A percentile compares a stretch with the other conserved stretches of the same genome.
phyloP scores from a whole-genome alignment of 1,284 basidiomycete species.

The Sporisorium exsertum region DNA sequence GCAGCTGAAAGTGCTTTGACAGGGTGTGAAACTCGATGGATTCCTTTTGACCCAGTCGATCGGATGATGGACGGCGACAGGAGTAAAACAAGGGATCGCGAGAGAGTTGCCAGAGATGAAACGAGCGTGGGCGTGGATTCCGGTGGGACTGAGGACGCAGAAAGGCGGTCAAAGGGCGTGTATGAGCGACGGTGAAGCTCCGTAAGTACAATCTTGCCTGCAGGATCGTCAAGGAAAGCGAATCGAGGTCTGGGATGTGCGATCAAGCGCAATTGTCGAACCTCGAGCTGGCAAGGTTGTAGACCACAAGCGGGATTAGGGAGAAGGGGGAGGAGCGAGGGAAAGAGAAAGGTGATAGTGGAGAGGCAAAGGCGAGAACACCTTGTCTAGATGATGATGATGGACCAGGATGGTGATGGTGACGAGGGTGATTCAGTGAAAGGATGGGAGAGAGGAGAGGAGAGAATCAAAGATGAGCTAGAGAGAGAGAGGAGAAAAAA shows the following conservation, averaged over 20 bases:
- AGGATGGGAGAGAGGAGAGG: neutral
- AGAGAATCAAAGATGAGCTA: neutral
- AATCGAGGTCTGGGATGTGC: neutral
- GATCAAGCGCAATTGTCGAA: neutral
- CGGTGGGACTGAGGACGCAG: neutral
- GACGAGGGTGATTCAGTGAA: conserved; percentile 2
- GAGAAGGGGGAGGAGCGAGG: neutral
- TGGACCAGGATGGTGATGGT: neutral
- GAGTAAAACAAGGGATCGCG: neutral
- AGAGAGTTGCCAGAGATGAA: neutral
- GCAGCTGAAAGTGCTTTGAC: neutral
- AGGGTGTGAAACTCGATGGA: neutral
- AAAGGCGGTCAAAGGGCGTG: neutral
- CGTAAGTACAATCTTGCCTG: conserved; percentile 18
- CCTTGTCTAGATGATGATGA: neutral
- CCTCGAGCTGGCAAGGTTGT: neutral
- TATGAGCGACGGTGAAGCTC: neutral
- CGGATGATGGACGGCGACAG: neutral
- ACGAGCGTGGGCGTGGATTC: conserved; percentile 6
- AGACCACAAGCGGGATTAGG: neutral
- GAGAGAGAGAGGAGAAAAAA: neutral
- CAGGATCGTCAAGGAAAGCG: conserved; percentile 9
- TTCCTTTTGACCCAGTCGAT: neutral
- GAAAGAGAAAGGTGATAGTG: neutral
- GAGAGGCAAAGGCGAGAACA: neutral